Percentiles rank a stretch among this genome's conserved stretches.
phyloP scores from a whole-genome alignment of 441 rosid species.

The Capsella rubella region DNA sequence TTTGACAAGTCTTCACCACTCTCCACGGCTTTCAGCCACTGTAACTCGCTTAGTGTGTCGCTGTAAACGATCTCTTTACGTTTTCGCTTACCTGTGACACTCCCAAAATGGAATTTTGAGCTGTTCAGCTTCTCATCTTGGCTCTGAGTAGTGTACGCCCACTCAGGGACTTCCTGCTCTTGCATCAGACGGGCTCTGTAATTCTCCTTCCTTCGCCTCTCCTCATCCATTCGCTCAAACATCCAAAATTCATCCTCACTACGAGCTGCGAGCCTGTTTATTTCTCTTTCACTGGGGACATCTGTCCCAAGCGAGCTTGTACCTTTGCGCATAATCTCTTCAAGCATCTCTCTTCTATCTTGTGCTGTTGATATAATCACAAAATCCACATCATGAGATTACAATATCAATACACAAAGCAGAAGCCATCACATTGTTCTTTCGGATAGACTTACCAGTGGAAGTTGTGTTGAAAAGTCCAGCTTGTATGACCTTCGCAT shows the following conservation, averaged over 20 bases:
- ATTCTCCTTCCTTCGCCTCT: conserved; percentile 85
- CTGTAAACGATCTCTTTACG: conserved; percentile 85
- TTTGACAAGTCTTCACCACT: conserved; percentile 75
- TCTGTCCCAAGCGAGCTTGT: conserved; percentile 95
- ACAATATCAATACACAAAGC: conserved; percentile 18
- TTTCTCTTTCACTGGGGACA: conserved; percentile 99
- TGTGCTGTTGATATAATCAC: conserved; percentile 62
- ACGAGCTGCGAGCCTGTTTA: conserved; percentile 96
- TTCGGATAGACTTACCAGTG: conserved; percentile 65
- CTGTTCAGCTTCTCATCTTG: conserved; percentile 71
- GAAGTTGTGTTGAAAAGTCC: conserved; percentile 99
- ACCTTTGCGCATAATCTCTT: conserved; percentile 97
- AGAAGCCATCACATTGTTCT: conserved; percentile 12
- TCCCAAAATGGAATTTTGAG: conserved; percentile 53
- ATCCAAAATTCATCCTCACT: conserved; percentile 85
- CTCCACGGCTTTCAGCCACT: conserved; percentile 95
- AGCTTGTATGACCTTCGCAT: conserved; percentile 99
- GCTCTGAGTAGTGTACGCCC: conserved; percentile 73
- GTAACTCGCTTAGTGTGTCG: conserved; percentile 82
- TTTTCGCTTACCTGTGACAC: conserved; percentile 79
- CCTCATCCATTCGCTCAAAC: conserved; percentile 98
- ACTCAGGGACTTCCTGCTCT: conserved; percentile 98
- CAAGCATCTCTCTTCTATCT: conserved; percentile 96
- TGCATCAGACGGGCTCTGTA: conserved; percentile 94
- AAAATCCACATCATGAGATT: conserved; percentile 20